Conservation (phyloP, 2,329 filamentous ascomycete genomes). For the Claviceps sp. region DNA sequence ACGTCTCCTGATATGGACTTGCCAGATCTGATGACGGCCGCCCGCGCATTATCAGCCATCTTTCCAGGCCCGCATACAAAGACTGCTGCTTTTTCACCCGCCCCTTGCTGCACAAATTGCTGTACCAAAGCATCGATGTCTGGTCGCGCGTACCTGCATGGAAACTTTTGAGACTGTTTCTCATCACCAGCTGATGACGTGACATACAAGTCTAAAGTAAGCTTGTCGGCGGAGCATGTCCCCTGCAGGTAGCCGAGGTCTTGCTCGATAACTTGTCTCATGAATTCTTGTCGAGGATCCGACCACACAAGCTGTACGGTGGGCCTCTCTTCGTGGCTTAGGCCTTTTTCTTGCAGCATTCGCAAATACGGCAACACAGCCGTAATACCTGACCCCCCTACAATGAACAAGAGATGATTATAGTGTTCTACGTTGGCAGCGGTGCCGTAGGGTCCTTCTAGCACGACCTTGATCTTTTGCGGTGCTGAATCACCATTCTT, state of each 20-base stretch:
- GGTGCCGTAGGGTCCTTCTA: background rate
- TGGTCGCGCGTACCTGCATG: background rate
- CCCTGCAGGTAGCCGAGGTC: background rate
- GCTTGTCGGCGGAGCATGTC: background rate
- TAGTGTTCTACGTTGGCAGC: background rate
- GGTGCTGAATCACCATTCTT: slow-evolving; percentile 8
- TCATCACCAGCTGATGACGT: background rate
- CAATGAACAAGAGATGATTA: slow-evolving; percentile 16
- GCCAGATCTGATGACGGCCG: slow-evolving; percentile 11
- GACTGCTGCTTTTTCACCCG: slow-evolving; percentile 16
- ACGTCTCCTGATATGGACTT: background rate
- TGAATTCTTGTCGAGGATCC: background rate
- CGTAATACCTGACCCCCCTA: slow-evolving; percentile 24
- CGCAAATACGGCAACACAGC: slow-evolving; percentile 19
- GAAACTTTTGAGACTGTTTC: background rate
- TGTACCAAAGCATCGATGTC: background rate
- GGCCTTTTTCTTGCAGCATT: slow-evolving; percentile 9
- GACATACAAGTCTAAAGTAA: background rate
- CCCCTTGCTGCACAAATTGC: slow-evolving; percentile 1
- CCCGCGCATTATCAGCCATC: slow-evolving; percentile 23
- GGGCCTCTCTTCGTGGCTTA: background rate
- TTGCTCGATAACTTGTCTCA: background rate
- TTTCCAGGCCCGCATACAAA: slow-evolving; percentile 23
- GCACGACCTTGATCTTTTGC: background rate
- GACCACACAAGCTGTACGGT: background rate